Percentiles rank a stretch among this genome's conserved stretches.
Conservation (phyloP, 306 rosid genomes). For the Begonia fuchsioides region DNA sequence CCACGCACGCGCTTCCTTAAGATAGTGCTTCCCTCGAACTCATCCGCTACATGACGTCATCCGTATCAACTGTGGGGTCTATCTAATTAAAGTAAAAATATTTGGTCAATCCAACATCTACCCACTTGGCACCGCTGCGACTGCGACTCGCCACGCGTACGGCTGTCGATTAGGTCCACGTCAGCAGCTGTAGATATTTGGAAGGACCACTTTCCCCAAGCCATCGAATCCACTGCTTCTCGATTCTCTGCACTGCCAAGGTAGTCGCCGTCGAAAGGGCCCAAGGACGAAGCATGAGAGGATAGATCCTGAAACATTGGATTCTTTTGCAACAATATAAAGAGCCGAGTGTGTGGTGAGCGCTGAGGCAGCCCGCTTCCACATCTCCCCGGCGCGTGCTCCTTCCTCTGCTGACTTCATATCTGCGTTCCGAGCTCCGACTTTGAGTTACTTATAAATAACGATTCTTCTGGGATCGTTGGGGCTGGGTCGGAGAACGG, state of each 20-base stretch:
- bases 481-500: too few species aligned
- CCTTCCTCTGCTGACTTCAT: neutral
- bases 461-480: too few species aligned
- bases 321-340: slow-evolving; percentile 4
- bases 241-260: slow-evolving; percentile 16
- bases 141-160: neutral
- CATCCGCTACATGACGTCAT: neutral
- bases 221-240: slow-evolving; percentile 20
- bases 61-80: neutral
- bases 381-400: neutral
- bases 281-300: slow-evolving; percentile 4
- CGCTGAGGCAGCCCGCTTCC: too few species aligned
- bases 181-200: slow-evolving; percentile 1
- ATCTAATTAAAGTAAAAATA: neutral
- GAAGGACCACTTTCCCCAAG: slow-evolving; percentile 9
- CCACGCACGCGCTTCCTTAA: neutral
- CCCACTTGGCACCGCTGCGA: neutral
- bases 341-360: slow-evolving; percentile 5
- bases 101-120: neutral
- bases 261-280: slow-evolving; percentile 7
- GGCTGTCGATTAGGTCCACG: neutral
- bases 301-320: slow-evolving; percentile 5
- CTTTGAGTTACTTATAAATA: too few species aligned
- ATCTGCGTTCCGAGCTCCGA: too few species aligned
- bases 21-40: neutral